phyloP scores from a whole-genome alignment of 1,284 basidiomycete genomes.

The Trichosporon sp. region DNA sequence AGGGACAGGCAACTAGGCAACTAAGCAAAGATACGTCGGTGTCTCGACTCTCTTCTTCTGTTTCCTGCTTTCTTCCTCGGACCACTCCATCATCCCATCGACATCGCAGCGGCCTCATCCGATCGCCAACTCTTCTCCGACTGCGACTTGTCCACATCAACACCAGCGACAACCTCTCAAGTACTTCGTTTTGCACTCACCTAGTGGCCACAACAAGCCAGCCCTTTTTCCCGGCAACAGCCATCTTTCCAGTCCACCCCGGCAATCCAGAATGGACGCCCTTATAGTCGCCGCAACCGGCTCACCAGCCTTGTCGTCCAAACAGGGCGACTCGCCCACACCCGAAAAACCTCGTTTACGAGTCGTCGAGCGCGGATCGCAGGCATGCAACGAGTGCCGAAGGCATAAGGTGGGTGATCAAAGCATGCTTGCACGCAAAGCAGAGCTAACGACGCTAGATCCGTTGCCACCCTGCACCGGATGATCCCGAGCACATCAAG shows the following conservation, averaged over 20 bases:
- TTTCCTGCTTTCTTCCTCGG: background rate
- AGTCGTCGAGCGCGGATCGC: constrained; percentile 29
- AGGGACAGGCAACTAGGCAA: background rate
- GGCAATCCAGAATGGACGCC: constrained; percentile 10
- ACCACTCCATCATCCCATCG: background rate
- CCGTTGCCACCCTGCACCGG: constrained; percentile 31
- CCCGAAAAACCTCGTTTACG: constrained; percentile 23
- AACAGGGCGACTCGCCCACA: constrained; percentile 12
- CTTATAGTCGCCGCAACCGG: constrained; percentile 5
- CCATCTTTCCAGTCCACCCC: background rate
- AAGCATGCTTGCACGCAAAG: background rate
- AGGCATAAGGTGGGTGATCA: constrained; percentile 30
- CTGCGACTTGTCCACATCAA: background rate
- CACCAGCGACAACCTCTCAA: no score
- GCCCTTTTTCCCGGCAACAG: background rate
- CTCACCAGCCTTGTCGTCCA: constrained; percentile 15
- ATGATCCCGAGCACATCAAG: constrained; percentile 29
- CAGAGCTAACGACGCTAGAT: constrained; percentile 19
- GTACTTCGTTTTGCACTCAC: no score
- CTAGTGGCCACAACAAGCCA: no score
- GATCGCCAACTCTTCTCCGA: background rate
- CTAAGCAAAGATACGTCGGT: background rate
- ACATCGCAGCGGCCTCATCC: background rate
- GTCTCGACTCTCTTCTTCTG: background rate
- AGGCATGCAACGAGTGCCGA: constrained; percentile 34